Percentiles rank a stretch among this genome's conserved stretches.
These are phyloP conservation scores for Alternaria conjuncta DNA, from an alignment of 2,329 filamentous ascomycete species.

Conservation along the genomic window DNA sequence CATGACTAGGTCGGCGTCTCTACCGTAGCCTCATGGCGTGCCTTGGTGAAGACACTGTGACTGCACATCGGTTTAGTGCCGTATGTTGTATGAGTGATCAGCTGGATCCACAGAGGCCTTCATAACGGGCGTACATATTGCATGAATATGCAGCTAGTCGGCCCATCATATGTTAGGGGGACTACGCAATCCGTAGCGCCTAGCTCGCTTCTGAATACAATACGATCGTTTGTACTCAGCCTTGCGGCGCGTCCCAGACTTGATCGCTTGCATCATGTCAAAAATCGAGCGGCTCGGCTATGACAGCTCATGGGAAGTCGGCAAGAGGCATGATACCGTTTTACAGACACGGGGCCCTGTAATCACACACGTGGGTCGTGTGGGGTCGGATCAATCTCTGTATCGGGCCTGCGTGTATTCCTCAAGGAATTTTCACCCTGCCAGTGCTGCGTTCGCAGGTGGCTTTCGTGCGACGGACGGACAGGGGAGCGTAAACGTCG, in stretches of 20 bases:
- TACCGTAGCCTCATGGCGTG: conserved; percentile 15
- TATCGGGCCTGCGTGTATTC: background rate
- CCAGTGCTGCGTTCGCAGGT: background rate
- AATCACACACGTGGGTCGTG: conserved; percentile 4
- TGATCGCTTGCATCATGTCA: conserved; percentile 7
- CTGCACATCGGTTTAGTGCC: conserved; percentile 15
- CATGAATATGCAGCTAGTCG: conserved; percentile 16
- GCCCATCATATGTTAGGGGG: conserved; percentile 3
- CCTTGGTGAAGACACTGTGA: conserved; percentile 8
- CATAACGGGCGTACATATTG: conserved; percentile 13
- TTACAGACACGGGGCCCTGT: conserved; percentile 7
- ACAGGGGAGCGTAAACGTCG: background rate
- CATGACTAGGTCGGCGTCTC: conserved; percentile 11
- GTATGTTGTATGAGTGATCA: conserved; percentile 9
- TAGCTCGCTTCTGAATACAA: conserved; percentile 8
- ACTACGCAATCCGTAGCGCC: background rate
- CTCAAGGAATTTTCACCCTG: background rate
- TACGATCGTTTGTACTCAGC: conserved; percentile 11
- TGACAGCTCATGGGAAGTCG: background rate
- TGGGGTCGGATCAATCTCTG: conserved; percentile 12
- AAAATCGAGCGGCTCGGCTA: conserved; percentile 1
- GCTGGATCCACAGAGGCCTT: conserved; percentile 2
- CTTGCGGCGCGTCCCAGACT: conserved; percentile 2
- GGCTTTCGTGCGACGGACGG: background rate
- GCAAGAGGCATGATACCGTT: conserved; percentile 5